Evolutionary conservation across 169 alveolate species (phyloP), one percentile per base, ranked within the genome.

Genomic region (Amoebophrya sp.): DNA sequence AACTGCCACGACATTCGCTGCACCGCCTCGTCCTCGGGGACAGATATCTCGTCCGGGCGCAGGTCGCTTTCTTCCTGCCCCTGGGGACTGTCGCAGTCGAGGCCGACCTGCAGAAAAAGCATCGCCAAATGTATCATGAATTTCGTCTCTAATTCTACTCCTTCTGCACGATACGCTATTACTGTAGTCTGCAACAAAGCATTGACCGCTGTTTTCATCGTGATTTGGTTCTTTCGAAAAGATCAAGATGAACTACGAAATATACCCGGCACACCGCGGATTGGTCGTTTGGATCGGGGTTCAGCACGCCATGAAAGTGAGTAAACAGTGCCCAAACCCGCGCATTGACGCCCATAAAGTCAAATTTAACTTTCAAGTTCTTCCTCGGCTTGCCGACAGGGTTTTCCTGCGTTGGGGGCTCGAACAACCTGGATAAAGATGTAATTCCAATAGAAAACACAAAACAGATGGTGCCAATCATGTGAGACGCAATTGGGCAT

Each of bases 331-430:
- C 83, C 83, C 83, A 66, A 2, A 66, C 83, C 83, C 83, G 29
- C 35, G 83, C 83, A 25, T 66, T 66, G 2, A 66, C 83, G 83
- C 83, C 83, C 83, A 66, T 66, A 25, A 66, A 66, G 35, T 66
- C 83, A n/a, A 66, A 2, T 25, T 66, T 66, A 2, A 66, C 83
- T 2, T 25, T 2, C 83, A 66, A 25, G 35, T 66, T 66, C 10
- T n/a, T 18, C 10, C 83, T 2, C 83, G 12, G 83, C 83, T n/a
- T n/a, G 35, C 12, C 35, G 35, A 12, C 38, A 7, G 35, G 83
- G 32, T 66, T 66, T 2, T 3, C 83, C 83, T 66, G 7, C 29
- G 39, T 66, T 25, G 83, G 83, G 2, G 35, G 0, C 83, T 66
- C 83, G 83, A 66, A 66, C 54, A 41, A 41, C 54, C 54, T 41